Conservation (phyloP, 2,329 filamentous ascomycete genomes). For the Aspergillus sp. region DNA sequence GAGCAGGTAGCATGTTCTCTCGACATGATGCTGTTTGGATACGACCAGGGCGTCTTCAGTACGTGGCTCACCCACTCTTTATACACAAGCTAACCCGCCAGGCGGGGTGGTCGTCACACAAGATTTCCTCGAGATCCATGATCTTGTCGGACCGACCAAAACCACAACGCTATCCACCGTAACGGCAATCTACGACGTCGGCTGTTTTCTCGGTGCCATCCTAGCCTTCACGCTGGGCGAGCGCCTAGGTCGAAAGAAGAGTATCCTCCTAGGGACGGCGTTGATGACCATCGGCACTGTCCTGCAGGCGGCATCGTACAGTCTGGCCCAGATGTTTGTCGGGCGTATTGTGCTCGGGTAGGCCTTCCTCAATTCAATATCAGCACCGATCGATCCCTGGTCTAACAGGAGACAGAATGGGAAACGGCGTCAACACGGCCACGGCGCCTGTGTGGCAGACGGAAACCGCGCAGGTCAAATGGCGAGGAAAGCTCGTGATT, state of each 20-base stretch:
- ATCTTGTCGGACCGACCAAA: not conserved
- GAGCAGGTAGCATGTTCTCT: constrained; percentile 5
- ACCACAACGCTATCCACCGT: constrained; percentile 17
- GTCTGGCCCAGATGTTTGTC: constrained; percentile 49
- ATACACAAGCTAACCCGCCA: constrained; percentile 9
- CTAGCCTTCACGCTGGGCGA: constrained; percentile 47
- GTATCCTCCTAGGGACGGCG: constrained; percentile 45
- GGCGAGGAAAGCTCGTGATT: constrained; percentile 47
- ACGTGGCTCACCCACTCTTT: constrained; percentile 7
- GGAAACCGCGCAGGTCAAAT: constrained; percentile 46
- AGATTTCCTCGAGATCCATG: constrained; percentile 43
- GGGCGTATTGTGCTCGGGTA: constrained; percentile 37
- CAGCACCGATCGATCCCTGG: no score
- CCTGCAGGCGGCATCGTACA: constrained; percentile 46
- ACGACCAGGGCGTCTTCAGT: constrained; percentile 53
- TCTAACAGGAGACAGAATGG: not conserved
- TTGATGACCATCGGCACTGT: constrained; percentile 51
- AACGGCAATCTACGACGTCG: constrained; percentile 57
- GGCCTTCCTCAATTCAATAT: not conserved
- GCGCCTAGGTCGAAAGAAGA: constrained; percentile 45
- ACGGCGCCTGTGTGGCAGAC: constrained; percentile 52
- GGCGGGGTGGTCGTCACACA: constrained; percentile 53
- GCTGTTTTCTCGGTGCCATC: constrained; percentile 56
- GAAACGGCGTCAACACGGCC: constrained; percentile 49
- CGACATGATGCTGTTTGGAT: constrained; percentile 36